Conservation (phyloP, 148 eudicot species). For the Drosera capensis region DNA sequence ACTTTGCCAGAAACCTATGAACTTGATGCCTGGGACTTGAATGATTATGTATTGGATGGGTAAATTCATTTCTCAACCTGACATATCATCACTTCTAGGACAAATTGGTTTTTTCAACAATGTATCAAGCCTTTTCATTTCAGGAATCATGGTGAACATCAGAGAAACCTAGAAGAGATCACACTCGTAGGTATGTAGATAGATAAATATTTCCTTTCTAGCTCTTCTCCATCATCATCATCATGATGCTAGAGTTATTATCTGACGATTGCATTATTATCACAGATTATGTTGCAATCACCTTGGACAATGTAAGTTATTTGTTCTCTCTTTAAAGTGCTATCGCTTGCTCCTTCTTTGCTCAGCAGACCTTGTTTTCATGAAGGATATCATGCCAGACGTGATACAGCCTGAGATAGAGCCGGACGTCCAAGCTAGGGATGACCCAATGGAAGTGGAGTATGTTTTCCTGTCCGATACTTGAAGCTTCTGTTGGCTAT, state of each 20-base stretch:
- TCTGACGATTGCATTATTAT: slow-evolving; percentile 1
- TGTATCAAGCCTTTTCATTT: slow-evolving; percentile 1
- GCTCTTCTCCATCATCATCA: background rate
- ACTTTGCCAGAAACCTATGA: slow-evolving; percentile 71
- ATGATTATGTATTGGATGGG: slow-evolving; percentile 25
- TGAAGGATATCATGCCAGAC: slow-evolving; percentile 18
- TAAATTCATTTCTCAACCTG: slow-evolving; percentile 9
- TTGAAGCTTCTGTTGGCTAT: background rate
- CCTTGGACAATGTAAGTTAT: slow-evolving; percentile 48
- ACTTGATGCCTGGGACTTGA: slow-evolving; percentile 53
- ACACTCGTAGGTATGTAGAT: slow-evolving; percentile 37
- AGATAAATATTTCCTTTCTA: too few relatives aligned
- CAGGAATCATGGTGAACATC: slow-evolving; percentile 54
- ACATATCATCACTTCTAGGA: background rate
- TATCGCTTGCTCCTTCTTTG: background rate
- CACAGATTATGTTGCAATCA: slow-evolving; percentile 53
- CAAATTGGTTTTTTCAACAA: background rate
- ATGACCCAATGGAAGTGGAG: slow-evolving; percentile 32
- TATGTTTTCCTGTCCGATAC: slow-evolving; percentile 20
- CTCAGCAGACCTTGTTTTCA: background rate
- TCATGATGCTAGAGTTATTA: background rate
- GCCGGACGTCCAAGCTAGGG: slow-evolving; percentile 5
- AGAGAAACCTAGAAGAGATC: slow-evolving; percentile 48
- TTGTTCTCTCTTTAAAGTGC: background rate
- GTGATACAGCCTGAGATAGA: slow-evolving; percentile 4